These are phyloP conservation scores for Stevia rebaudiana DNA, from an alignment of 140 eudicot genomes.

Conservation along the genomic window DNA sequence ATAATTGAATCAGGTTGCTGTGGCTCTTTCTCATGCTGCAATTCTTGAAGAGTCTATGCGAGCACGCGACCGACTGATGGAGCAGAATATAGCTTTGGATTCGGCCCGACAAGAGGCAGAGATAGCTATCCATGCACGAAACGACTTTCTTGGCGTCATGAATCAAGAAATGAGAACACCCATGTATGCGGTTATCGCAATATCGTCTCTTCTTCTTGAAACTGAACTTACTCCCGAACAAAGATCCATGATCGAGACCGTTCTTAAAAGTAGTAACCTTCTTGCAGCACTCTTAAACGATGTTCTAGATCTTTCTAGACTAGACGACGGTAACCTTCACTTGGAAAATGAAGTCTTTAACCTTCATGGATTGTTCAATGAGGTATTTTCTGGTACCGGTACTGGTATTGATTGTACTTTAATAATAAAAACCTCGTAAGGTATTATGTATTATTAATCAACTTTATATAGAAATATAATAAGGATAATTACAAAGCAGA, in stretches of 20 bases:
- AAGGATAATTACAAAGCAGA: no score
- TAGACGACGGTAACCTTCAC: conserved; percentile 73
- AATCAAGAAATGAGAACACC: conserved; percentile 96
- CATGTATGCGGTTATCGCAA: conserved; percentile 67
- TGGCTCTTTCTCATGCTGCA: conserved; percentile 97
- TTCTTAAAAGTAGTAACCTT: conserved; percentile 78
- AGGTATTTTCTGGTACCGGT: conserved; percentile 45
- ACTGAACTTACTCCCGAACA: conserved; percentile 77
- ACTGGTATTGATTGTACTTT: no score
- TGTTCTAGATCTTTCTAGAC: conserved; percentile 80
- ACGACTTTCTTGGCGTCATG: conserved; percentile 81
- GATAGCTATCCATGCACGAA: conserved; percentile 81
- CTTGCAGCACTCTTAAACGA: conserved; percentile 73
- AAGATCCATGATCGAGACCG: conserved; percentile 71
- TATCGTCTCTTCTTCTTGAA: conserved; percentile 58
- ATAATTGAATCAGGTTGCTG: conserved; percentile 47
- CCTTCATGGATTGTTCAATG: conserved; percentile 58
- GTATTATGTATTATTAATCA: background rate
- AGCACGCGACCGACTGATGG: conserved; percentile 67
- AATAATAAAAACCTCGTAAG: background rate
- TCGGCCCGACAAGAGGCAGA: conserved; percentile 80
- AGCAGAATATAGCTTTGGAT: conserved; percentile 81
- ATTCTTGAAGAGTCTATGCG: conserved; percentile 82
- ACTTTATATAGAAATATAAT: background rate
- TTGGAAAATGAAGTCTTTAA: conserved; percentile 46